A percentile compares a stretch with the other conserved stretches of the same genome.
Evolutionary conservation across 2,329 filamentous ascomycete species (phyloP).

Genomic region (Aspergillus fischeri): DNA sequence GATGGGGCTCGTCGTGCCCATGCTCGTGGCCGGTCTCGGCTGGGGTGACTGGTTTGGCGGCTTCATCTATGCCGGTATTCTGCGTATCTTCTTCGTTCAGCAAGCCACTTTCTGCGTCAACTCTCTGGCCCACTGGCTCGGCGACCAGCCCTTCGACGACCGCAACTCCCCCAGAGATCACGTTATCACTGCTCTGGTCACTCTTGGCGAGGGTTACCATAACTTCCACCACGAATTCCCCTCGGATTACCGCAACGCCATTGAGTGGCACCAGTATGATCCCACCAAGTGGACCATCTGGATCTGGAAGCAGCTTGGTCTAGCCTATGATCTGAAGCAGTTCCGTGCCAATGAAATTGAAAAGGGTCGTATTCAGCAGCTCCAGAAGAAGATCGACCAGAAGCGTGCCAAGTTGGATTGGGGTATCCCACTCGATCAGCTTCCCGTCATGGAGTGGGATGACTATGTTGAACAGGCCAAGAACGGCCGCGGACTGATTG

Average conservation of each 20-base stretch:
- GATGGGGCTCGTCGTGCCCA: conserved; percentile 75
- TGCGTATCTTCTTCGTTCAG: conserved; percentile 85
- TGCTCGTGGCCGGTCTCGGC: conserved; percentile 67
- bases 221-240: conserved; percentile 97
- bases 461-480: conserved; percentile 75
- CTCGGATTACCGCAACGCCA: conserved; percentile 87
- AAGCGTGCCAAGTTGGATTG: conserved; percentile 78
- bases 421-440: conserved; percentile 78
- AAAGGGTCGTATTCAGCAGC: conserved; percentile 82
- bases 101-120: conserved; percentile 93
- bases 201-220: conserved; percentile 85
- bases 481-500: conserved; percentile 71
- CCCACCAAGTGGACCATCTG: conserved; percentile 89
- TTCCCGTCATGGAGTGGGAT: conserved; percentile 82
- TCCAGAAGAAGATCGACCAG: conserved; percentile 90
- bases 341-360: conserved; percentile 91
- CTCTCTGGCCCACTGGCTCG: conserved; percentile 84
- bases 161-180: conserved; percentile 87
- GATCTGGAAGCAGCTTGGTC: conserved; percentile 76
- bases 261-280: conserved; percentile 88
- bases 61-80: conserved; percentile 78
- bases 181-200: conserved; percentile 78
- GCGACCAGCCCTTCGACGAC: conserved; percentile 89
- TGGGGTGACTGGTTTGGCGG: conserved; percentile 81
- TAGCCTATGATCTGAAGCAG: conserved; percentile 83